phyloP scores from a whole-genome alignment of 2,329 filamentous ascomycete species.

The Trichoderma polysporum region DNA sequence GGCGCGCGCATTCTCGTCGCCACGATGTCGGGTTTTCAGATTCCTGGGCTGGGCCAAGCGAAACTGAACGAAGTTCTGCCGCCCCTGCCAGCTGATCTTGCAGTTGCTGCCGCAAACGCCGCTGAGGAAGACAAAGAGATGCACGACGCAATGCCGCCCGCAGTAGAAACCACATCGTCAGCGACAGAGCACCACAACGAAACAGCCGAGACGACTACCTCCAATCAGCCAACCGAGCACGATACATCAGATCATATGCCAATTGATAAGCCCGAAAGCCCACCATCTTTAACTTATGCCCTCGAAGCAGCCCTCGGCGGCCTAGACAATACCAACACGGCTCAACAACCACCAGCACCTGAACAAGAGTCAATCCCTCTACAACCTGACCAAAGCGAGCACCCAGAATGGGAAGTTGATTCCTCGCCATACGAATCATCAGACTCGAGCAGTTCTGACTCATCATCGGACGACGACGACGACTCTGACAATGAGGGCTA shows the following conservation, averaged over 20 bases:
- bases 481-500: slow-evolving; percentile 63
- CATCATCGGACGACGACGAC: slow-evolving; percentile 54
- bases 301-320: slow-evolving; percentile 47
- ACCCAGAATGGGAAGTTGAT: slow-evolving; percentile 82
- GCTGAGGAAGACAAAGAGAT: slow-evolving; percentile 28
- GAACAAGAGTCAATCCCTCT: slow-evolving; percentile 25
- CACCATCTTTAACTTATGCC: slow-evolving; percentile 42
- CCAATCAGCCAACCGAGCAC: slow-evolving; percentile 9
- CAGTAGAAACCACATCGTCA: slow-evolving; percentile 10
- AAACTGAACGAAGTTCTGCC: slow-evolving; percentile 44
- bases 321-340: slow-evolving; percentile 28
- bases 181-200: slow-evolving; percentile 14
- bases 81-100: slow-evolving; percentile 37
- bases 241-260: slow-evolving; percentile 37
- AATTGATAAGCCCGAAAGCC: slow-evolving; percentile 38
- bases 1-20: background rate
- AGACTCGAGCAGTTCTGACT: slow-evolving; percentile 58
- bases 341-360: background rate
- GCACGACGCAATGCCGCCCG: slow-evolving; percentile 18
- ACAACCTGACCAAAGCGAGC: slow-evolving; percentile 40
- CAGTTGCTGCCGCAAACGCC: slow-evolving; percentile 31
- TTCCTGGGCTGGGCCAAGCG: slow-evolving; percentile 45
- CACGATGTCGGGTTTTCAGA: slow-evolving; percentile 44
- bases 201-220: background rate
- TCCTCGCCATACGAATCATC: slow-evolving; percentile 72